Conservation (phyloP, 1,139 yeast species). For the Pneumocystis jirovecii region DNA sequence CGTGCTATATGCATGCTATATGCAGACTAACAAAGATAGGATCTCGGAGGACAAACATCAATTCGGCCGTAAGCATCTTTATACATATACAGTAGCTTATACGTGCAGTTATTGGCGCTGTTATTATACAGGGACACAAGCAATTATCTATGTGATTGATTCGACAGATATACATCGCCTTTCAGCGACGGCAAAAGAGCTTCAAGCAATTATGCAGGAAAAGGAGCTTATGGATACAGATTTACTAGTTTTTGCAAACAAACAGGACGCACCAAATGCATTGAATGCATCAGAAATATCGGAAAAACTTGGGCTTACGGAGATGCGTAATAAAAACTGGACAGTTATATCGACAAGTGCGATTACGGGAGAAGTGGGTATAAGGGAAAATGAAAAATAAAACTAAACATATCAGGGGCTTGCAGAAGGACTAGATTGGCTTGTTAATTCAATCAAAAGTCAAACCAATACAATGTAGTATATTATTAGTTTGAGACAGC, state of each 20-base stretch:
- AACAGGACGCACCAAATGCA: constrained; percentile 90
- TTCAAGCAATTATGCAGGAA: constrained; percentile 87
- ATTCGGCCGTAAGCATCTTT: not conserved
- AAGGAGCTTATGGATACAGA: constrained; percentile 86
- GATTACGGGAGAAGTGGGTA: constrained; percentile 67
- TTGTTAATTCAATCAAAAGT: constrained; percentile 88
- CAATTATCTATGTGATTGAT: constrained; percentile 87
- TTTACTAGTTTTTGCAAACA: constrained; percentile 77
- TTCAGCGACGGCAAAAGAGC: constrained; percentile 82
- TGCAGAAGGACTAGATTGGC: constrained; percentile 81
- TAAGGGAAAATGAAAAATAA: not conserved
- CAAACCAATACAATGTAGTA: not conserved
- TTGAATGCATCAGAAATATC: constrained; percentile 92
- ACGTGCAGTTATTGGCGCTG: constrained; percentile 79
- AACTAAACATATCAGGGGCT: not conserved
- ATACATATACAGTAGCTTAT: not conserved
- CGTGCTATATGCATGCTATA: too few species aligned
- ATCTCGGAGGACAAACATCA: not conserved
- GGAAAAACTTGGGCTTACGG: constrained; percentile 81
- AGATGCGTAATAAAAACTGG: constrained; percentile 90
- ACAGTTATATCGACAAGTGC: constrained; percentile 90
- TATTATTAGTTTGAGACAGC: not conserved
- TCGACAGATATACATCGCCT: constrained; percentile 90
- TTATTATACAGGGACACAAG: constrained; percentile 85
- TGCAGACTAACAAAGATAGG: not conserved